Evolutionary conservation across 1,139 yeast species (phyloP), one percentile per base, ranked within the genome.

Genomic region (Hyphopichia fennica): DNA sequence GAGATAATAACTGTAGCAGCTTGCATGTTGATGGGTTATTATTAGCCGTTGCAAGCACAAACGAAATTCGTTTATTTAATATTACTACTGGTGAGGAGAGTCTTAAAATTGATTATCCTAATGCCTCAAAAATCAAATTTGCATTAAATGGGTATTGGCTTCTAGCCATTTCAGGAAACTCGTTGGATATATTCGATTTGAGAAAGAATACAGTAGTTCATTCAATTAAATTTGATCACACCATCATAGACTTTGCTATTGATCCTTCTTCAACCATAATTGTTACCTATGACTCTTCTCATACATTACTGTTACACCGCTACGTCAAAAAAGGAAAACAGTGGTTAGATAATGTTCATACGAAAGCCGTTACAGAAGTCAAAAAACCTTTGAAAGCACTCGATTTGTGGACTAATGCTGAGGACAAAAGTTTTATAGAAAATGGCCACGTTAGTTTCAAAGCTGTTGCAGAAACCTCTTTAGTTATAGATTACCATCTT

Each of bases 21-120:
- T 64, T 84, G 23, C 93, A 85, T 52, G 79, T 79, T 3, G 93
- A 85, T 58, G 93, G 93, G 13, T 74, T 76, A 3, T 60, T 85
- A 17, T 53, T 82, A 4, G 86, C 82, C 0, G 55, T 78, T 11
- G 83, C 82, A 0, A 58, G 65, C 5, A 45, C 52, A 5, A 51
- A 60, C 7, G 54, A 62, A 6, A 65, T 81, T 9, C 54, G 60
- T 4, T 62, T 82, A 6, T 70, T 65, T 49, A 78, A 77, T 44
- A 49, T 81, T 19, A 60, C 73, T 11, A 63, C 62, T 17, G 74
- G 75, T 3, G 58, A 59, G 14, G 69, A 80, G 0, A 62, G 67
- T 1, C 54, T 79, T n/a, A 48, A 51, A 3, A 50, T 63, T 3
- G 54, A 51, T 9, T 52, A 58, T 25, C 52, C 58, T 0, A 41